phyloP scores from a whole-genome alignment of 331 rosid genomes.

The Dryas integrifolia region DNA sequence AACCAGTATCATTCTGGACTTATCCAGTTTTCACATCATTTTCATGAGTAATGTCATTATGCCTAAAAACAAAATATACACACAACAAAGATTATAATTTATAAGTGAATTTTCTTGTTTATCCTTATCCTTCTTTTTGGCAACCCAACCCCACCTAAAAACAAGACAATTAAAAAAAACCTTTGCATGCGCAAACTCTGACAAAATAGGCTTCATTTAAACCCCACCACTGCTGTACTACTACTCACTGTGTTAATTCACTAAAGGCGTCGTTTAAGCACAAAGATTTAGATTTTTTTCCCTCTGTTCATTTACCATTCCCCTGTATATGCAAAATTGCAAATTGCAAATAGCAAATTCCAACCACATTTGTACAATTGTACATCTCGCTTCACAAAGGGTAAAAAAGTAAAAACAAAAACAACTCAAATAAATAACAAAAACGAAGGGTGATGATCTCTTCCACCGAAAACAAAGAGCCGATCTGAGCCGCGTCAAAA shows the following conservation, averaged over 20 bases:
- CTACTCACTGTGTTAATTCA: no score
- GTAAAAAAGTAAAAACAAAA: not conserved
- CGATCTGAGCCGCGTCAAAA: constrained; percentile 44
- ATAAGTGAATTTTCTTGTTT: no score
- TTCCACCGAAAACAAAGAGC: constrained; percentile 17
- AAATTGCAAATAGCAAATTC: not conserved
- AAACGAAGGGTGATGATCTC: constrained; percentile 32
- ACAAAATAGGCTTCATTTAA: not conserved
- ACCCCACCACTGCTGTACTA: not conserved
- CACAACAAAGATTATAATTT: no score
- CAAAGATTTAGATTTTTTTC: not conserved
- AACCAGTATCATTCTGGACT: no score
- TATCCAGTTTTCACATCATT: not conserved
- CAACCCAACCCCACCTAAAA: not conserved
- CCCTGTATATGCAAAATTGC: constrained; percentile 12
- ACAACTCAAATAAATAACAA: not conserved
- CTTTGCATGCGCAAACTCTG: not conserved
- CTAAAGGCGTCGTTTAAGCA: no score
- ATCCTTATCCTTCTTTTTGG: not conserved
- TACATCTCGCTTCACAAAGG: constrained; percentile 31
- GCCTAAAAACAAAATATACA: not conserved
- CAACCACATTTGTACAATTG: constrained; percentile 29
- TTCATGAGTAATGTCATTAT: not conserved
- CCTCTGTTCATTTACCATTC: constrained; percentile 28
- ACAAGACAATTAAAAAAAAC: not conserved